phyloP scores from a whole-genome alignment of 148 eudicot genomes.

The Oxyria digyna region DNA sequence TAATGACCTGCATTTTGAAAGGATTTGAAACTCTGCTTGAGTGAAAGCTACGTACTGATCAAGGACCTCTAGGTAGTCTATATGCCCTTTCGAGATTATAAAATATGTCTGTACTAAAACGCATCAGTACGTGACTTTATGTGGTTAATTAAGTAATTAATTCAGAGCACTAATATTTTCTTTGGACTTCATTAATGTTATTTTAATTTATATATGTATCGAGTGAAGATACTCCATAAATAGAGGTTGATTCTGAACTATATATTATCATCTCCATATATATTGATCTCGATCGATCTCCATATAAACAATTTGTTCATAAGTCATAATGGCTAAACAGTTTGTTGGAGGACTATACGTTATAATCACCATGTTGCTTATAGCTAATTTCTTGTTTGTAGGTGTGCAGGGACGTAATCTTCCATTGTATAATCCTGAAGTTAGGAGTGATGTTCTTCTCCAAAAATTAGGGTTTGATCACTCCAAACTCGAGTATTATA shows the following conservation, averaged over 20 bases:
- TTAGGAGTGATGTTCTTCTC: neutral
- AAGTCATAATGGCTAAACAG: neutral
- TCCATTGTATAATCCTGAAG: neutral
- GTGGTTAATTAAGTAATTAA: neutral
- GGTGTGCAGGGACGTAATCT: neutral
- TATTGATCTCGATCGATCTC: neutral
- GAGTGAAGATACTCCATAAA: neutral
- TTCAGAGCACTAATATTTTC: neutral
- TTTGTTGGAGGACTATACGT: neutral
- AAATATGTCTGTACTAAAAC: neutral
- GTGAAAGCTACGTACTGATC: too few relatives aligned
- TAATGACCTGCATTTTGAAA: neutral
- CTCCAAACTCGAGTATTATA: neutral
- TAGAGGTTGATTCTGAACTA: constrained; percentile 4
- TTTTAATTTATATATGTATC: neutral
- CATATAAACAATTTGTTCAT: neutral
- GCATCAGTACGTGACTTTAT: neutral
- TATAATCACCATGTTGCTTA: neutral
- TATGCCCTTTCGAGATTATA: neutral
- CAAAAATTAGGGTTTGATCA: neutral
- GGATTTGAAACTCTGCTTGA: neutral
- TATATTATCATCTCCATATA: neutral
- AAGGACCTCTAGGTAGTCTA: too few relatives aligned
- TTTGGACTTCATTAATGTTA: neutral
- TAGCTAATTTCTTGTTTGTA: neutral